phyloP scores from a whole-genome alignment of 306 rosid genomes.

The Rosa chinensis region DNA sequence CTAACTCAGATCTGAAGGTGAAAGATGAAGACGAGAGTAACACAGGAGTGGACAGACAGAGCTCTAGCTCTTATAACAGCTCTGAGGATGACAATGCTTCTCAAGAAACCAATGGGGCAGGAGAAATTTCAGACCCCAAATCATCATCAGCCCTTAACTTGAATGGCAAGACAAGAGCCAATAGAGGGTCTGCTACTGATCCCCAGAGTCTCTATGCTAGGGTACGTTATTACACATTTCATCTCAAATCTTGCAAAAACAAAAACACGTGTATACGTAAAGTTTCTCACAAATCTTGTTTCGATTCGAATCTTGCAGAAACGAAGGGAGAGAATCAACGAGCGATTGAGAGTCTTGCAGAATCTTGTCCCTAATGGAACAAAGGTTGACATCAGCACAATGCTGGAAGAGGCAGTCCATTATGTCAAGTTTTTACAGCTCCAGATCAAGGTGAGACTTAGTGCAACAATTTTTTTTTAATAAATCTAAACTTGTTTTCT shows the following conservation, averaged over 20 bases:
- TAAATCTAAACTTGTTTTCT: not conserved
- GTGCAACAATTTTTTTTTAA: not conserved
- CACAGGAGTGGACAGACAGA: constrained; percentile 44
- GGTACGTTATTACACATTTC: constrained; percentile 35
- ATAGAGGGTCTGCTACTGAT: constrained; percentile 92
- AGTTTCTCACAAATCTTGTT: not conserved
- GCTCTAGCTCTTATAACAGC: constrained; percentile 52
- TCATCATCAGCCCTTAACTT: constrained; percentile 36
- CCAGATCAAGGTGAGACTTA: constrained; percentile 74
- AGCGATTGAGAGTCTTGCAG: constrained; percentile 69
- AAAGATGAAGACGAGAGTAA: constrained; percentile 49
- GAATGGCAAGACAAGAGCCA: constrained; percentile 69
- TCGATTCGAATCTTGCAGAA: constrained; percentile 49
- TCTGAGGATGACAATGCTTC: constrained; percentile 75
- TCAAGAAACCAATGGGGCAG: constrained; percentile 45
- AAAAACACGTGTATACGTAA: not conserved
- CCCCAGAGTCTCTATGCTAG: constrained; percentile 97
- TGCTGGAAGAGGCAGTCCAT: constrained; percentile 95
- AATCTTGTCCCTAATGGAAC: constrained; percentile 91
- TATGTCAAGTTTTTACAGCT: constrained; percentile 90
- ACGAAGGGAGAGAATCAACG: constrained; percentile 91
- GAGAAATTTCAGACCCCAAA: constrained; percentile 43
- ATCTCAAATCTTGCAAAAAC: not conserved
- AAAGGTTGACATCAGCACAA: constrained; percentile 96
- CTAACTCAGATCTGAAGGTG: constrained; percentile 24